A percentile compares a stretch with the other conserved stretches of the same genome.
Conservation (phyloP, 1,284 basidiomycete genomes). For the Cystobasidium slooffiae region DNA sequence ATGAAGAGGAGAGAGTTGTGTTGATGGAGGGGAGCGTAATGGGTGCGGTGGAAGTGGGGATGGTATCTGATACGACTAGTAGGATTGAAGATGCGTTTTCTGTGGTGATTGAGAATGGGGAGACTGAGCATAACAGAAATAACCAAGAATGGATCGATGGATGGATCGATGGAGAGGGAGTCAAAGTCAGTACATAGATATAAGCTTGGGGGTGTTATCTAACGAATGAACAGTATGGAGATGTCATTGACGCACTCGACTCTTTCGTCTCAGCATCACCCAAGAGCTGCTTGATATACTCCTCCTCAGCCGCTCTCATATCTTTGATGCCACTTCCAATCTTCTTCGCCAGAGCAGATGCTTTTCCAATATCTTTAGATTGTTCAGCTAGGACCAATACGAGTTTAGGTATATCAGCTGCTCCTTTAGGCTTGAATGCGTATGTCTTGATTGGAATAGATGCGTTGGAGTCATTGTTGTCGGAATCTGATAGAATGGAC, state of each 20-base stretch:
- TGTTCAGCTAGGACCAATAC: conserved; percentile 52
- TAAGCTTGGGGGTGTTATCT: too few species aligned
- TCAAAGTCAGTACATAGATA: too few species aligned
- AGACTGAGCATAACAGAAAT: conserved; percentile 49
- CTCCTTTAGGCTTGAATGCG: conserved; percentile 53
- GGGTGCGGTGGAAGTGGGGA: conserved; percentile 55
- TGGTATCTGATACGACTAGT: conserved; percentile 76
- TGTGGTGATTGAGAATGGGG: conserved; percentile 50
- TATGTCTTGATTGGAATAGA: conserved; percentile 36
- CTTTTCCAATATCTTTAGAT: conserved; percentile 52
- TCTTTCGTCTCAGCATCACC: conserved; percentile 50
- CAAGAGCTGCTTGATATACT: conserved; percentile 51
- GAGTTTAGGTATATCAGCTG: conserved; percentile 49
- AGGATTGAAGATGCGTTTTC: conserved; percentile 55
- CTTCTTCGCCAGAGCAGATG: conserved; percentile 51
- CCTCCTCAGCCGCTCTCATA: conserved; percentile 53
- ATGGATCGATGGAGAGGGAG: too few species aligned
- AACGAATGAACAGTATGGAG: too few species aligned
- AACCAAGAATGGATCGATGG: too few species aligned
- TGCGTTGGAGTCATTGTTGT: not conserved
- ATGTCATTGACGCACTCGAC: conserved; percentile 1
- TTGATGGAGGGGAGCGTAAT: conserved; percentile 56
- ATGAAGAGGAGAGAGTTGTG: conserved; percentile 69
- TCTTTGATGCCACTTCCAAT: conserved; percentile 53
- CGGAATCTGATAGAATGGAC: conserved; percentile 4